Base-by-base conservation (phyloP, 352 stramenopile genomes). In the Pythium guiyangense region DNA sequence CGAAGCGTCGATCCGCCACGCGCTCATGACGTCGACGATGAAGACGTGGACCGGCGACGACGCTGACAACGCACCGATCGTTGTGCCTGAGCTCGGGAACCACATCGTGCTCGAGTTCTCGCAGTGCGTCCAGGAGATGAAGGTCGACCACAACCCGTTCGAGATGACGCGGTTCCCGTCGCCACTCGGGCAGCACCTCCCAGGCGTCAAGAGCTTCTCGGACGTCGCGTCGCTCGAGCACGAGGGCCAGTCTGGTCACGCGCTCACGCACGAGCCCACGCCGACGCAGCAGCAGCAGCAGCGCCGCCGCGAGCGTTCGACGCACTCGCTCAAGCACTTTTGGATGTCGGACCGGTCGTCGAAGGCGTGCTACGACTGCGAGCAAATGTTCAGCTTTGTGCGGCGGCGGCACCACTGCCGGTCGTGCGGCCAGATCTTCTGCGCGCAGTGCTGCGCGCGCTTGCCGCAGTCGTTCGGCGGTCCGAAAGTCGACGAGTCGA, bases 281-380 rank as follows among this genome's bases (percentile, higher is more conserved):
- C 8, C 47, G 4, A 18, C 34, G 37, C 37, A 43, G 37, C 37
- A 44, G 42, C 42, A 47, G 11, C 42, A 26, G 2, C 60, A 69
- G 18, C 66, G 74, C 14, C 68, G 65, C 15, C 66, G 78, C 12
- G 67, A 83, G 27, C 69, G 83, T 29, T 75, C 77, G 12, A 54
- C 50, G 29, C 80, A 81, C 45, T 90, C 79, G 20, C 75, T 92
- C 60, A 93, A 91, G 54, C 83, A 92, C 62, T 95, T 95, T 58
- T 95, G 85, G 85, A 95, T 95, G 85, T 95, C 85, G 49, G 85
- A 95, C 59, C 79, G 85, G 18, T 91, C 84, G 18, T 77, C 77
- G 22, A 95, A 95, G 57, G 67, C 74, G 0, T 95, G 85, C 50
- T 91, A 90, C 52, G 79, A 91, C 43, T 95, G 85, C 60, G 84